Conservation (phyloP, 208 protist genomes). For the Trypanosoma melophagium region DNA sequence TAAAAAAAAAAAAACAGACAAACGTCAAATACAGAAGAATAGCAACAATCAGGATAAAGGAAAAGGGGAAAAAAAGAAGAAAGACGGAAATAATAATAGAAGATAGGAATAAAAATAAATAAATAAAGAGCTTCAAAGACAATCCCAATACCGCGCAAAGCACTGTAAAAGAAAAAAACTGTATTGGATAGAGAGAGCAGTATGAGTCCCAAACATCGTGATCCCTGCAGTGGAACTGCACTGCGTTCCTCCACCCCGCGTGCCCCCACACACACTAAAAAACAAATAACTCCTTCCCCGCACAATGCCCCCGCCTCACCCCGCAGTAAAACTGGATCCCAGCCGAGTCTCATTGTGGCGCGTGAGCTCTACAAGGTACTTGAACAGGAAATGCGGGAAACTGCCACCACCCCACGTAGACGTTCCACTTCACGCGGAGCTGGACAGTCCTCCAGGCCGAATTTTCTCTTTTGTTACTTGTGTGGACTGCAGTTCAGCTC, state of each 20-base stretch:
- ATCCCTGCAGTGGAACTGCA: conserved; percentile 1
- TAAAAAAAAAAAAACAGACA: too few relatives aligned
- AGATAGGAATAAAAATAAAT: too few relatives aligned
- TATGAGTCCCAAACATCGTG: conserved; percentile 24
- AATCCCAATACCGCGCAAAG: not conserved
- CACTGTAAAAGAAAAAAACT: not conserved
- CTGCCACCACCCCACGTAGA: conserved; percentile 9
- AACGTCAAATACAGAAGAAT: too few relatives aligned
- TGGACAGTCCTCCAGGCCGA: conserved; percentile 44
- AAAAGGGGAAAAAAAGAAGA: too few relatives aligned
- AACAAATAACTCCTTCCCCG: not conserved
- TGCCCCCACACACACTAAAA: not conserved
- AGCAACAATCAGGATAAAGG: too few relatives aligned
- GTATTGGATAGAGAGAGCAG: not conserved
- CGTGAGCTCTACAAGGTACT: conserved; percentile 71
- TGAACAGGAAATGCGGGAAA: conserved; percentile 48
- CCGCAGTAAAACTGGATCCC: not conserved
- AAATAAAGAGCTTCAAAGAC: too few relatives aligned
- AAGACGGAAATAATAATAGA: too few relatives aligned
- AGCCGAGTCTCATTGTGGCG: conserved; percentile 57
- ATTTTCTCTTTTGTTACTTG: conserved; percentile 88
- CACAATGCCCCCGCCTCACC: not conserved
- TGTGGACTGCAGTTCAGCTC: conserved; percentile 89
- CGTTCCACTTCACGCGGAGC: not conserved
- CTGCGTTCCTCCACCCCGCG: not conserved